Evolutionary conservation across 2,329 filamentous ascomycete genomes (phyloP), one percentile per base, ranked within the genome.

Genomic region (Penicillium sp.): DNA sequence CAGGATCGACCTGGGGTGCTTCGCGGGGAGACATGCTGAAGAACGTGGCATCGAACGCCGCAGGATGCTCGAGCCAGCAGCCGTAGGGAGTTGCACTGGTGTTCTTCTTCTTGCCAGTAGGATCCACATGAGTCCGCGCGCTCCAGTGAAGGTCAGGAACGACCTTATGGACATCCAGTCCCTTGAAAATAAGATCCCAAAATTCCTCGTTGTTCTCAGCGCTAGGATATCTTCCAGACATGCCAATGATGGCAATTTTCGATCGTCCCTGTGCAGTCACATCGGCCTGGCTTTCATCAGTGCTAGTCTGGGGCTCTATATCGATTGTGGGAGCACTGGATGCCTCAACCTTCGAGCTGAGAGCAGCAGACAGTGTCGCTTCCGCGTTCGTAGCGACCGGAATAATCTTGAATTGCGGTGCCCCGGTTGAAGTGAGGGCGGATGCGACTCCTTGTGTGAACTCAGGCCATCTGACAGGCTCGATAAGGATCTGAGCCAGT

Each of bases 1-100:
- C 90, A 0, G 90, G 90, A 72, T 93, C 90, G 0, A 88, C 91
- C 72, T 92, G 88, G 57, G 85, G 84, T n/a, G 90, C 90, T 38
- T 71, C 69, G 65, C 89, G 85, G 6, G 90, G 89, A 17, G 89
- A 92, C 67, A 80, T 76, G 45, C 76, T 73, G 69, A 80, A 80
- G 59, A 79, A 77, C 0, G 60, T 59, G 1, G 73, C 65, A 62
- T 80, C 78, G 50, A 80, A 80, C 1, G 70, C 25, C 0, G 71
- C 76, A 0, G 77, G 75, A 1, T 72, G 45, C 11, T 76, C 69
- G 15, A 80, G 67, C 34, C 74, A 79, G 49, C 71, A 75, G 1
- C 77, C 76, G 49, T 73, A 76, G 5, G 62, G 66, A 1, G 70
- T 73, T 6, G 51, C 58, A 17, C 60, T 76, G 0, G 68, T 69